Conservation (phyloP, 192 early-diverging fungal species). For the Phycomyces blakesleeanus region DNA sequence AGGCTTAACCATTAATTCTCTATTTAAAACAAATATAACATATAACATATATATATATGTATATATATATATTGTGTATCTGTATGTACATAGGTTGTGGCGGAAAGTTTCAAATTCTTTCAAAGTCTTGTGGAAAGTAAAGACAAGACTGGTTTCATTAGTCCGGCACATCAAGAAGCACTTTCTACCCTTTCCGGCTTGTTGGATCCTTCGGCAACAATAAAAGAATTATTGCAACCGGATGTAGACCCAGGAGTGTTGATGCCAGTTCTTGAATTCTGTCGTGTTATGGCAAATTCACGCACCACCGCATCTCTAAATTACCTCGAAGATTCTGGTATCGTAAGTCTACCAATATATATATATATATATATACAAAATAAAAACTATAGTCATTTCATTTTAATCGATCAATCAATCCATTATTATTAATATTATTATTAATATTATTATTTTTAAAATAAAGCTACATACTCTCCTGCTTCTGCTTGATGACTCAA, state of each 20-base stretch:
- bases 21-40: background rate
- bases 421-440: too few relatives aligned
- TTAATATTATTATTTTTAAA: too few relatives aligned
- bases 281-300: constrained; percentile 39
- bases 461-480: constrained; percentile 29
- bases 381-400: too few relatives aligned
- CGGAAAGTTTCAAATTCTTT: constrained; percentile 41
- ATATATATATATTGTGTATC: background rate
- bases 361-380: background rate
- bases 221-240: constrained; percentile 34
- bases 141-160: constrained; percentile 8
- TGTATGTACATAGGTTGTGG: constrained; percentile 21
- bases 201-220: constrained; percentile 34
- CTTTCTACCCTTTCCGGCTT: constrained; percentile 32
- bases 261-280: constrained; percentile 43
- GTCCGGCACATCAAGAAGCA: constrained; percentile 22
- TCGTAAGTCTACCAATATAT: constrained; percentile 27
- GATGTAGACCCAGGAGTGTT: constrained; percentile 25
- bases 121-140: constrained; percentile 38
- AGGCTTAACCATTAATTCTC: background rate
- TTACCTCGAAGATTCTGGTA: constrained; percentile 35
- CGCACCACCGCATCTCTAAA: constrained; percentile 25
- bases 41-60: background rate
- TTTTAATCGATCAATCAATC: too few relatives aligned
- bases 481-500: constrained; percentile 18